Evolutionary conservation across 805 yeast species (phyloP), one percentile per base, ranked within the genome.

Genomic region (Maudiozyma pseudohumilis): DNA sequence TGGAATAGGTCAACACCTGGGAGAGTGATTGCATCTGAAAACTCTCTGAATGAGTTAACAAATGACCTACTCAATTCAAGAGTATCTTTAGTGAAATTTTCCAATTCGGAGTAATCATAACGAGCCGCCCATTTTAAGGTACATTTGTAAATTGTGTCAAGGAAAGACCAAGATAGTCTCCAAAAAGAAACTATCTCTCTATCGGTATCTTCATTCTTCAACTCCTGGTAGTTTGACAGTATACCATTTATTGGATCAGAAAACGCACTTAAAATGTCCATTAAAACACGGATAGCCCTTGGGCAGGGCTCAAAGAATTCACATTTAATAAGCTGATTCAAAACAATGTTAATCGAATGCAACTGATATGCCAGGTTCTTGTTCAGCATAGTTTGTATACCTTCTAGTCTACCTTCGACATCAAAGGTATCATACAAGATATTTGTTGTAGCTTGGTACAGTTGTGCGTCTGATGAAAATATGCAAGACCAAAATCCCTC

Each of bases 1-100:
- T 62, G 55, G 40, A 80, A 69, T n/a, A 81, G 52, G 15, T 59
- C 56, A 5, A 47, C 48, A 23, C 48, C 45, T 6, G 59, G 58
- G 0, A 64, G 56, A 17, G 53, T 48, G 6, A 69, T 58, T 19
- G 66, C 47, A 26, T 58, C 59, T 7, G 59, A 56, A 29, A 76
- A 53, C n/a, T 70, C 64, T 41, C 77, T 65, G 50, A 73, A 81
- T 2, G 88, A 74, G 39, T 71, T 77, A n/a, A 88, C 55, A 24
- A 88, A 61, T 2, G 68, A 57, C 43, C 79, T 77, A 41, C 94
- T 79, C 23, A 84, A 65, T 47, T 88, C 96, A 35, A 89, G 66
- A 0, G 85, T 78, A 52, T 86, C 95, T 55, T 94, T 72, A 2
- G 96, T 83, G 48, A 86, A 88, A 40, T 87, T 94, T 30, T 79